These are phyloP conservation scores for Vitis rupestris DNA, from an alignment of 164 flowering plant genomes.

Conservation along the genomic window DNA sequence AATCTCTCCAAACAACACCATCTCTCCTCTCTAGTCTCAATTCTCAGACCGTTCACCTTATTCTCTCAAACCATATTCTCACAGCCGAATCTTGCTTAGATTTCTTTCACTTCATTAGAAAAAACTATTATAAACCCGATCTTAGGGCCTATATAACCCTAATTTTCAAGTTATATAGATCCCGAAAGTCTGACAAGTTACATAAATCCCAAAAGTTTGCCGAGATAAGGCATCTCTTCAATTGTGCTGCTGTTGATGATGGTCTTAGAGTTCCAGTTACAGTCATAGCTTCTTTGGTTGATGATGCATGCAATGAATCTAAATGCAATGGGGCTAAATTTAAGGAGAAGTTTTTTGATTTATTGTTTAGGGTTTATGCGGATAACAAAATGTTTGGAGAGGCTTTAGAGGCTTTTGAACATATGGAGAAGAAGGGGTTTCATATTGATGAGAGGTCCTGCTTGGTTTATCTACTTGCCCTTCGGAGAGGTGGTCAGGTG, in stretches of 20 bases:
- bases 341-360: constrained; percentile 31
- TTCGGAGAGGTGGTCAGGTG: constrained; percentile 20
- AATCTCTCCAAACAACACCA: constrained; percentile 25
- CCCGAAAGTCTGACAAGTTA: constrained; percentile 23
- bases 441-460: constrained; percentile 41
- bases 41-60: constrained; percentile 34
- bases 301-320: constrained; percentile 1
- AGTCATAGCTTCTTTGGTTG: constrained; percentile 18
- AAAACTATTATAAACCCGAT: constrained; percentile 30
- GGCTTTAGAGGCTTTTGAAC: constrained; percentile 28
- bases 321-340: constrained; percentile 3
- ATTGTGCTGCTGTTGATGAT: constrained; percentile 9
- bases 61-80: constrained; percentile 61
- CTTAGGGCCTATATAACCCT: constrained; percentile 30
- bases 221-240: constrained; percentile 27
- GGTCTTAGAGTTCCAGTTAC: constrained; percentile 17
- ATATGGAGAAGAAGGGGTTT: constrained; percentile 27
- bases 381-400: constrained; percentile 30
- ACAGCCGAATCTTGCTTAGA: constrained; percentile 37
- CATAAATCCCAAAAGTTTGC: constrained; percentile 23
- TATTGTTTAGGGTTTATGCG: constrained; percentile 34
- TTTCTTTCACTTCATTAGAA: constrained; percentile 44
- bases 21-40: constrained; percentile 38
- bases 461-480: constrained; percentile 25
- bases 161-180: constrained; percentile 17